Conservation (phyloP, 768 basidiomycete species). For the Megacollybia marginata region DNA sequence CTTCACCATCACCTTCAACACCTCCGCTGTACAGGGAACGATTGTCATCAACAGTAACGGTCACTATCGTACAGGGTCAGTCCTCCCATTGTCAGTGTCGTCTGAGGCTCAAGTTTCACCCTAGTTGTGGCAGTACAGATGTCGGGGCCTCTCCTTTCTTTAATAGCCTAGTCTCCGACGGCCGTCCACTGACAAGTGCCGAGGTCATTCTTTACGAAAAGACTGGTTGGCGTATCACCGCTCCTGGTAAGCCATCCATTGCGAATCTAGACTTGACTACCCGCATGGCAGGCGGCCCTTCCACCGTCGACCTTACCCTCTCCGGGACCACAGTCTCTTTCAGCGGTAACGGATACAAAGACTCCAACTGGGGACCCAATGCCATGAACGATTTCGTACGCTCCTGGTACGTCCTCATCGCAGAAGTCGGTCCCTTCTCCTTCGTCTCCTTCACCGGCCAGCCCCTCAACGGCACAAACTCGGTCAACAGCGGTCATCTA, state of each 20-base stretch:
- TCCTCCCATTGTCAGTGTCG: too few species aligned
- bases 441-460: constrained; percentile 10
- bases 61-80: constrained; percentile 11
- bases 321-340: constrained; percentile 12
- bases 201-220: constrained; percentile 14
- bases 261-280: neutral
- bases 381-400: constrained; percentile 12
- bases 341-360: constrained; percentile 16
- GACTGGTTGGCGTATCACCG: constrained; percentile 14
- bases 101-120: too few species aligned
- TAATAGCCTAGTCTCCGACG: constrained; percentile 1
- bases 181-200: constrained; percentile 5
- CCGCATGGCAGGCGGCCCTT: constrained; percentile 6
- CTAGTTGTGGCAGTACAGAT: constrained; percentile 4
- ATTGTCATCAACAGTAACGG: constrained; percentile 9
- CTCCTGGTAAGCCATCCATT: constrained; percentile 8
- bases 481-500: constrained; percentile 16
- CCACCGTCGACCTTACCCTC: constrained; percentile 10
- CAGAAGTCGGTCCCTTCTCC: constrained; percentile 13
- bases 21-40: constrained; percentile 9
- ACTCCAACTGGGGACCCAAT: constrained; percentile 13
- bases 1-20: constrained; percentile 10
- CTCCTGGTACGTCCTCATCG: constrained; percentile 15
- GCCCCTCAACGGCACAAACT: constrained; percentile 7
- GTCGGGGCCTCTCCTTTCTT: constrained; percentile 14